phyloP scores from a whole-genome alignment of 2,329 filamentous ascomycete species.

The Botrytis tulipae region DNA sequence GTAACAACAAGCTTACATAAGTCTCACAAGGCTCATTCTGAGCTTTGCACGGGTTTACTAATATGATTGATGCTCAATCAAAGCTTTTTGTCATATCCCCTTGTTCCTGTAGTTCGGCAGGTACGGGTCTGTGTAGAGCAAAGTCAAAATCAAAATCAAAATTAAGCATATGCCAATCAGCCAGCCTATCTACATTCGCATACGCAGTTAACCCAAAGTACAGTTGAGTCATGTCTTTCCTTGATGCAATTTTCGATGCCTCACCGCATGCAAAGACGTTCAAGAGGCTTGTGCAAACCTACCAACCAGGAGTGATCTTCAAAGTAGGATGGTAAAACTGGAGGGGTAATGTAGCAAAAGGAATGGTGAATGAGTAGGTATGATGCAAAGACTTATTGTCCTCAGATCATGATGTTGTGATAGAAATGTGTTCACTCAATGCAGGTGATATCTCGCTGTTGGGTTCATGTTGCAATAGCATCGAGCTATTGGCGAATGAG shows the following conservation, averaged over 20 bases:
- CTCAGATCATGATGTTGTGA: background rate
- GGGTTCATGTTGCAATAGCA: background rate
- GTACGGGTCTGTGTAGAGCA: background rate
- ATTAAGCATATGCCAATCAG: background rate
- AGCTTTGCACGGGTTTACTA: background rate
- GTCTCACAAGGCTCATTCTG: background rate
- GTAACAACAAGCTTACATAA: background rate
- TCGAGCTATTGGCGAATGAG: background rate
- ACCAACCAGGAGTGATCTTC: slow-evolving; percentile 1
- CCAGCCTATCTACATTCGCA: background rate
- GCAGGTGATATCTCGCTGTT: slow-evolving; percentile 5
- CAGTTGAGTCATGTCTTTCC: background rate
- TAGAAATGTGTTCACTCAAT: background rate
- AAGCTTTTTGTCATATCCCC: background rate
- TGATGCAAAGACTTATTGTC: background rate
- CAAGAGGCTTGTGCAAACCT: background rate
- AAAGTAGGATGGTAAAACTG: background rate
- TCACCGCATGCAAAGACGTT: slow-evolving; percentile 9
- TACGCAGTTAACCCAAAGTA: background rate
- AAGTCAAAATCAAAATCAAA: background rate
- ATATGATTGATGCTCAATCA: background rate
- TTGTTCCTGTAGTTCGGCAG: background rate
- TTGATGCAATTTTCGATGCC: background rate
- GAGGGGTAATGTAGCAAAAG: slow-evolving; percentile 4
- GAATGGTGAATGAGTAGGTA: background rate